phyloP scores from a whole-genome alignment of 2,329 filamentous ascomycete genomes.

The Emmonsiellopsis sp. region DNA sequence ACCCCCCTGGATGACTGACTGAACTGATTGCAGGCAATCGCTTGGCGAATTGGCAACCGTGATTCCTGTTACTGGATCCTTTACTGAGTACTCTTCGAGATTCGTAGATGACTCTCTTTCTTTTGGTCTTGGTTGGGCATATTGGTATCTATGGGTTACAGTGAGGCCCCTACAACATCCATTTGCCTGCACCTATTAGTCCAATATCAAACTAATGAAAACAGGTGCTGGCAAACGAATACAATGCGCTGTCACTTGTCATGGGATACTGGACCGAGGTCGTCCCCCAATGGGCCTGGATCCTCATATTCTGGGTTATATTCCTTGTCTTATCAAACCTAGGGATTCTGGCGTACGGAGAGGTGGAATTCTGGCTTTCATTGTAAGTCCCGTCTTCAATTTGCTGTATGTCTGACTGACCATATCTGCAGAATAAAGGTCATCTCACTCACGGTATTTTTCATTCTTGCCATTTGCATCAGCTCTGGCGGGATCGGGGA shows the following conservation, averaged over 20 bases:
- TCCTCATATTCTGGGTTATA: conserved; percentile 37
- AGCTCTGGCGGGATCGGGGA: conserved; percentile 24
- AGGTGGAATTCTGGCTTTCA: conserved; percentile 40
- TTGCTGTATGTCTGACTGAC: background rate
- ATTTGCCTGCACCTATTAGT: background rate
- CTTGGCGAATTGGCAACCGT: conserved; percentile 66
- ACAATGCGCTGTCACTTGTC: conserved; percentile 37
- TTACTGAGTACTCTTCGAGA: conserved; percentile 59
- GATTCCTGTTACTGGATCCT: conserved; percentile 61
- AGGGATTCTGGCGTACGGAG: conserved; percentile 41
- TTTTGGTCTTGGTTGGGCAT: conserved; percentile 62
- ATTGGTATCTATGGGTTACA: conserved; percentile 44
- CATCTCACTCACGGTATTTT: conserved; percentile 22
- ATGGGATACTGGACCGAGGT: conserved; percentile 37
- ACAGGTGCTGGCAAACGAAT: conserved; percentile 33
- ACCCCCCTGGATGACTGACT: background rate
- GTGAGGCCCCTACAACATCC: conserved; percentile 9
- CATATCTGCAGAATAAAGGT: conserved; percentile 20
- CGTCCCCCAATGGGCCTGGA: conserved; percentile 38
- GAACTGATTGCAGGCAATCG: conserved; percentile 50
- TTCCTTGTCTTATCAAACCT: conserved; percentile 34
- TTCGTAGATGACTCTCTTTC: conserved; percentile 63
- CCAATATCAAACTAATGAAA: background rate
- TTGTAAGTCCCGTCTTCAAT: conserved; percentile 15
- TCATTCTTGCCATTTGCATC: conserved; percentile 25